Base-by-base conservation (phyloP, 306 rosid genomes). In the Cucurbita pepo region DNA sequence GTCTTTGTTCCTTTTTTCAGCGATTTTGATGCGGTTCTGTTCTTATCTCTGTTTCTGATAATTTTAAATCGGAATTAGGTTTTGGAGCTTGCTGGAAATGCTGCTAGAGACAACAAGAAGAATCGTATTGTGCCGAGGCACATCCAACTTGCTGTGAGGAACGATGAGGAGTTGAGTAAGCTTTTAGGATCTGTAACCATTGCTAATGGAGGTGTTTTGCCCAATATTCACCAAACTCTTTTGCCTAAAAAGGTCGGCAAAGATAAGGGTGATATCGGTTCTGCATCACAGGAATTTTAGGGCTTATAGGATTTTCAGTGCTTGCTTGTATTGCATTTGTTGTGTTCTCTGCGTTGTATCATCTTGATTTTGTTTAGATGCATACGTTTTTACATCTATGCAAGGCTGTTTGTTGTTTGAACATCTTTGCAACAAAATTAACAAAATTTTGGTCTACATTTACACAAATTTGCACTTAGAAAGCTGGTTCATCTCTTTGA, bases 71-170 rank as follows among this genome's bases (percentile, higher is more conserved):
- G 12, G 14, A 15, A 7, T 48, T 48, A 69, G 73, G 73, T 69
- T 9, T 8, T 69, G 73, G 73, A 69, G 43, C 56, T 69, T 7
- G 73, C 73, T 3, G 73, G 73, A 7, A 69, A 69, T 13, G 73
- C 73, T 13, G 73, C 73, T 15, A 69, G 73, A 69, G 57, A 69
- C 22, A 69, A 69, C 44, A 69, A 69, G 22, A 69, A 69, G 73
- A 69, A 69, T 30, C 56, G 57, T 13, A 69, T 69, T 7, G 57
- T 69, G 3, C 73, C 73, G 1, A 69, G 73, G 22, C 73, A 69
- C 30, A 69, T 69, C 3, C 73, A 69, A 44, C 73, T 69, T 14
- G 73, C 73, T 0, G 73, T 69, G 14, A 69, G 73, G 16, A 69
- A 69, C 22, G 73, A 69, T 15, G 73, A 69, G 22, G 73, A 69